phyloP scores from a whole-genome alignment of 345 rosid species.

The Aegle marmelos region DNA sequence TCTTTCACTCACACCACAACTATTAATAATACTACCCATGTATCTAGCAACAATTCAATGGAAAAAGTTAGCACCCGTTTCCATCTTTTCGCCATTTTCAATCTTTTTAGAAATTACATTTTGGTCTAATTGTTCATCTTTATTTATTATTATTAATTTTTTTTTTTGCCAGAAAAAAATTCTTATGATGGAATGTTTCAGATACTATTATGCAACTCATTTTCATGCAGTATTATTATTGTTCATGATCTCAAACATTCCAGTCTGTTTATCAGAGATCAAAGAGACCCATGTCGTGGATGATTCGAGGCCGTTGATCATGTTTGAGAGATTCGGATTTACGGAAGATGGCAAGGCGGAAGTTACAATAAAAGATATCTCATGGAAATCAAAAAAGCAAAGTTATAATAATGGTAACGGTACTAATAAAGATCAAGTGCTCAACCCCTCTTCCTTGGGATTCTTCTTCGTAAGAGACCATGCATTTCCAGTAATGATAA shows the following conservation, averaged over 20 bases:
- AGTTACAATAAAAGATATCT: constrained; percentile 27
- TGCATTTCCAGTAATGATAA: constrained; percentile 24
- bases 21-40: constrained; percentile 14
- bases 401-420: neutral
- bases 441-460: constrained; percentile 38
- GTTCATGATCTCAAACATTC: constrained; percentile 27
- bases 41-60: neutral
- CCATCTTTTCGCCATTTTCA: neutral
- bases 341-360: constrained; percentile 27
- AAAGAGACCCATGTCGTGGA: constrained; percentile 31
- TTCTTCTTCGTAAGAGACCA: constrained; percentile 35
- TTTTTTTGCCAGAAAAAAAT: neutral
- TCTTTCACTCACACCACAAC: constrained; percentile 13
- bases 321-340: constrained; percentile 52
- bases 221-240: neutral
- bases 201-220: neutral
- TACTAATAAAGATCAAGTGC: neutral
- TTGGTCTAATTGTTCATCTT: too few species aligned
- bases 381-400: constrained; percentile 22
- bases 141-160: neutral
- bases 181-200: constrained; percentile 1
- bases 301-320: constrained; percentile 39
- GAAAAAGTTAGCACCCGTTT: constrained; percentile 6
- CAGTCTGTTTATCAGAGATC: constrained; percentile 34
- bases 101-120: too few species aligned